Conservation (phyloP, 192 early-diverging fungal species). For the Spizellomyces punctatus region DNA sequence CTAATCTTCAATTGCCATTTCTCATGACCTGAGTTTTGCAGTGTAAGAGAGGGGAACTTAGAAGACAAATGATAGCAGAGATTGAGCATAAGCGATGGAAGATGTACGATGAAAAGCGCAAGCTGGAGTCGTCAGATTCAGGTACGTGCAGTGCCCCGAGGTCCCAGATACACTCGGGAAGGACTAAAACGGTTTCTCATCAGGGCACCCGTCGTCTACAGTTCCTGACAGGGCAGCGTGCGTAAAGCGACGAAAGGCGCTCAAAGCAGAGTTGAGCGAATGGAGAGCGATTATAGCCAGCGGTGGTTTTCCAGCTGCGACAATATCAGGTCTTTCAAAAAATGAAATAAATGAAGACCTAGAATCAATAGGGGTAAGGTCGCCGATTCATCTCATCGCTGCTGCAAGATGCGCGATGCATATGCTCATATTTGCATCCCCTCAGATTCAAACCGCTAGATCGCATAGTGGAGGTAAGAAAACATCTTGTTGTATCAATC, state of each 20-base stretch:
- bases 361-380: slow-evolving; percentile 17
- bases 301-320: slow-evolving; percentile 32
- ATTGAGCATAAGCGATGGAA: slow-evolving; percentile 29
- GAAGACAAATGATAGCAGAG: slow-evolving; percentile 18
- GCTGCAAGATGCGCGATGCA: too few species aligned
- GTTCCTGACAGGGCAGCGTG: slow-evolving; percentile 7
- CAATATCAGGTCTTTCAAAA: slow-evolving; percentile 12
- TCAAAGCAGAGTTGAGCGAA: slow-evolving; percentile 20
- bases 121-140: slow-evolving; percentile 2
- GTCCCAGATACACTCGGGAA: too few species aligned
- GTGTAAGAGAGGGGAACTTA: slow-evolving; percentile 22
- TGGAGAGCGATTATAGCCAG: slow-evolving; percentile 15
- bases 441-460: too few species aligned
- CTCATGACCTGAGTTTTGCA: not conserved
- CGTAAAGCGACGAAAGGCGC: slow-evolving; percentile 18
- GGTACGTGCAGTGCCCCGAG: not conserved
- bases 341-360: slow-evolving; percentile 29
- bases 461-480: too few species aligned
- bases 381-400: not conserved
- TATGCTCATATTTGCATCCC: too few species aligned
- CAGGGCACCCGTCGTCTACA: too few species aligned
- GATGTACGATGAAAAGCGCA: slow-evolving; percentile 27
- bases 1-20: not conserved
- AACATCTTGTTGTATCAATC: too few species aligned
- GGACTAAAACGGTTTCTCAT: too few species aligned